These are phyloP conservation scores for Penicillium cataractarum DNA, from an alignment of 495 filamentous ascomycete species.

Conservation along the genomic window DNA sequence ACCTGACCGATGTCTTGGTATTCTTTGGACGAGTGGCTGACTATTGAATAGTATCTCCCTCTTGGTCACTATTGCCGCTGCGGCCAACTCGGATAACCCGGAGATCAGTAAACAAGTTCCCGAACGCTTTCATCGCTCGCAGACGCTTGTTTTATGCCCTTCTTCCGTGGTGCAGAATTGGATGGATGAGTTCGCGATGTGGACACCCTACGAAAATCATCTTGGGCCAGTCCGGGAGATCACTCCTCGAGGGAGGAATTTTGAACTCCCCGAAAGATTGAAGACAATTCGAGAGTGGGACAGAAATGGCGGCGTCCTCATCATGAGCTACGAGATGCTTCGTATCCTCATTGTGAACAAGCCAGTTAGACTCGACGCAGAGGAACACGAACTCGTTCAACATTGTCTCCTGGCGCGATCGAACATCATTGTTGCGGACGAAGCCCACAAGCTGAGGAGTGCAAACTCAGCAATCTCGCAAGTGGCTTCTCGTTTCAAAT, in stretches of 20 bases:
- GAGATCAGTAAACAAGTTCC: constrained; percentile 69
- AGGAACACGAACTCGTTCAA: constrained; percentile 41
- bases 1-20: background rate
- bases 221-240: constrained; percentile 60
- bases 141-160: constrained; percentile 76
- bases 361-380: constrained; percentile 30
- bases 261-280: constrained; percentile 38
- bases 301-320: constrained; percentile 66
- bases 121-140: constrained; percentile 56
- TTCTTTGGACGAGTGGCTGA: constrained; percentile 1
- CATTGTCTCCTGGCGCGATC: constrained; percentile 60
- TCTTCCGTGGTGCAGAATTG: constrained; percentile 79
- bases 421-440: constrained; percentile 82
- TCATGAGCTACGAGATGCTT: constrained; percentile 76
- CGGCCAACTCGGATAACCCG: constrained; percentile 60
- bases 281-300: constrained; percentile 60
- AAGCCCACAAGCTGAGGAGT: constrained; percentile 83
- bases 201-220: constrained; percentile 55
- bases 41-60: constrained; percentile 62
- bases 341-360: constrained; percentile 48
- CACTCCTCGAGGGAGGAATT: constrained; percentile 26
- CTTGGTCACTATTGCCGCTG: constrained; percentile 70
- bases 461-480: constrained; percentile 49
- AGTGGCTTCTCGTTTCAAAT: constrained; percentile 59
- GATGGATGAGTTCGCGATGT: constrained; percentile 73